These are phyloP conservation scores for Borealophlyctis nickersoniae DNA, from an alignment of 192 early-diverging fungal genomes.

Conservation along the genomic window DNA sequence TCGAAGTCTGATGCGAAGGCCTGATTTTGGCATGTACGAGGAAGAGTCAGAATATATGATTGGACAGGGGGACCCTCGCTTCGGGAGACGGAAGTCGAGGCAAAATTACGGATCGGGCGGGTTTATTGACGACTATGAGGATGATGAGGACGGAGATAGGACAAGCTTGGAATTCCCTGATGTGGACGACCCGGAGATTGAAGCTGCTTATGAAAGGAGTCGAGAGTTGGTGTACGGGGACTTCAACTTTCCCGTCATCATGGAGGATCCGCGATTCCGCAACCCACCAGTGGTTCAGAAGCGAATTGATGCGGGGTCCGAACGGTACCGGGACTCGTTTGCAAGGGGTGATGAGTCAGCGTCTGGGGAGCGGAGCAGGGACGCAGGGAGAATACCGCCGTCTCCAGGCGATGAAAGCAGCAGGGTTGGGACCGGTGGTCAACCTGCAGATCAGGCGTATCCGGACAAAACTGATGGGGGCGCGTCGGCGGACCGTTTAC, in stretches of 20 bases:
- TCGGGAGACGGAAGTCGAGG: background rate
- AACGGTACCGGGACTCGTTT: no score
- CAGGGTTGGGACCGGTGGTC: no score
- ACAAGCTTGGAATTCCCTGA: background rate
- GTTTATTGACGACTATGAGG: slow-evolving; percentile 1
- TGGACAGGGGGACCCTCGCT: background rate
- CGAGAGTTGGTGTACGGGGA: slow-evolving; percentile 35
- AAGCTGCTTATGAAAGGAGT: slow-evolving; percentile 18
- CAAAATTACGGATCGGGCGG: background rate
- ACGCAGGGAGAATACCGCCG: no score
- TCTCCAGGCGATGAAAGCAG: no score
- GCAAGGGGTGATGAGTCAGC: no score
- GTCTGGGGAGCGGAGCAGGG: no score
- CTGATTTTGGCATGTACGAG: background rate
- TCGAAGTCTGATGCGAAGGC: slow-evolving; percentile 17
- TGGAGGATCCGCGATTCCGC: slow-evolving; percentile 27
- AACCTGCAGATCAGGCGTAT: no score
- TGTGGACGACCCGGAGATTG: slow-evolving; percentile 22
- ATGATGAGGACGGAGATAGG: background rate
- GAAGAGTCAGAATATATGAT: background rate
- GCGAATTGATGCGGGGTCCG: no score
- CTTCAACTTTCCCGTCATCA: slow-evolving; percentile 38
- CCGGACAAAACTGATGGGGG: no score
- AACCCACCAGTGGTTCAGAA: slow-evolving; percentile 39
- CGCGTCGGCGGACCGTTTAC: no score